Base-by-base conservation (phyloP, 1,284 basidiomycete genomes). In the Laetiporus sulphureus region DNA sequence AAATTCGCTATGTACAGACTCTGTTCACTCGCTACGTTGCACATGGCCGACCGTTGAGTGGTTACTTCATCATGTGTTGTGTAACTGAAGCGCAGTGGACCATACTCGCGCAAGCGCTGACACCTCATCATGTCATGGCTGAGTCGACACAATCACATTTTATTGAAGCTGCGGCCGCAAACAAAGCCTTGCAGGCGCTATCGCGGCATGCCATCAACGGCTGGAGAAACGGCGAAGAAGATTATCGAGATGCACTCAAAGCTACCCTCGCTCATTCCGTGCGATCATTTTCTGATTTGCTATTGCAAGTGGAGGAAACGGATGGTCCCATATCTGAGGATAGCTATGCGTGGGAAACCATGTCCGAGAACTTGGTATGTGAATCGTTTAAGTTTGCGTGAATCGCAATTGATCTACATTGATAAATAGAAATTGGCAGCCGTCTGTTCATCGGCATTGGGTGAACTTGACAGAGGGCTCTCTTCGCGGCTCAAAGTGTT, bases 31-130 rank as follows among this genome's bases (percentile, higher is more conserved):
- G 87, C 27, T 95, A 95, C 59, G 72, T 86, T 18, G 69, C 74
- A 13, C 74, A 76, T 37, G 84, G 82, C 16, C 73, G 85, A 8
- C 90, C 91, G 11, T 69, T 94, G 16, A 90, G 84, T 38, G 90
- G 91, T 13, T 90, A 91, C 58, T 91, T 94, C 56, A 76, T 89
- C 41, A 77, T 91, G 5, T 91, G 90, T 62, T 90, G 87, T 53
- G 77, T 87, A 22, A 75, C 91, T 55, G 90, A 92, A 59, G 80
- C 80, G 21, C 77, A 88, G 53, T 90, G 86, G 79, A 90, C 86
- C 1, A 72, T 88, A 13, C 71, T 93, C 12, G 83, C 90, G 1
- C 90, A 92, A 59, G 75, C 75, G 1, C 65, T 92, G 34, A 72
- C 71, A 6, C 68, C 74, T n/a, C 60, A 71, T 6, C 52, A 63